Conservation (phyloP, 768 basidiomycete genomes). For the Lentinula aciculospora region DNA sequence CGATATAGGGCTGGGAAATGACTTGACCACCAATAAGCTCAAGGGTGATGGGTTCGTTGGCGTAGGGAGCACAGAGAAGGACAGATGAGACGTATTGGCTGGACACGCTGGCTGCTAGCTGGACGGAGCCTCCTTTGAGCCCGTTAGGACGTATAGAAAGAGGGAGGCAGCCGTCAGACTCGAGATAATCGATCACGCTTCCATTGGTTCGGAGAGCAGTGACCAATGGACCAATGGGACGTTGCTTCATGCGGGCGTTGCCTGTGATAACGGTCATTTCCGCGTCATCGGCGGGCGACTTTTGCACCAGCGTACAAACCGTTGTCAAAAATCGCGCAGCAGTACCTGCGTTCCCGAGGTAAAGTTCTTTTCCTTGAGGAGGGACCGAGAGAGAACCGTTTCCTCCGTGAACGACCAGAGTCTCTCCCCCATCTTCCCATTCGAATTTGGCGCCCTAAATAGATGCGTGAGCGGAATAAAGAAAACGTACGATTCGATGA, state of each 20-base stretch:
- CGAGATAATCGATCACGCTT: constrained; percentile 70
- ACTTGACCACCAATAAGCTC: constrained; percentile 92
- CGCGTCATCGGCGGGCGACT: constrained; percentile 25
- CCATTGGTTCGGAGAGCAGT: constrained; percentile 83
- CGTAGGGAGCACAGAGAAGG: constrained; percentile 94
- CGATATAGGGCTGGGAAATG: constrained; percentile 98
- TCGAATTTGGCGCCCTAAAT: constrained; percentile 80
- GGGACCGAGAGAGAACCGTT: constrained; percentile 76
- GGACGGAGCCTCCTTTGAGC: constrained; percentile 74
- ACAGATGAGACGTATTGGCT: constrained; percentile 98
- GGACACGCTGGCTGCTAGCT: constrained; percentile 90
- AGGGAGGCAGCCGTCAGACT: constrained; percentile 80
- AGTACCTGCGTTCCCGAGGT: constrained; percentile 96
- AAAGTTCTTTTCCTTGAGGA: constrained; percentile 77
- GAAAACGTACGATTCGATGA: constrained; percentile 4
- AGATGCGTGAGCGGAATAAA: background rate
- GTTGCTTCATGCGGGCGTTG: constrained; percentile 98
- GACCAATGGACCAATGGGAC: constrained; percentile 93
- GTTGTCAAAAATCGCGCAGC: constrained; percentile 97
- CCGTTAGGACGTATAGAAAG: constrained; percentile 82
- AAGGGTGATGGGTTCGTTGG: constrained; percentile 72
- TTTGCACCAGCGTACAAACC: constrained; percentile 83
- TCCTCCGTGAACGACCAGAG: constrained; percentile 87
- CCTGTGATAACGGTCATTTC: constrained; percentile 84
- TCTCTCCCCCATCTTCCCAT: constrained; percentile 97